Base-by-base conservation (phyloP, 768 basidiomycete species). In the Cubamyces lactineus region DNA sequence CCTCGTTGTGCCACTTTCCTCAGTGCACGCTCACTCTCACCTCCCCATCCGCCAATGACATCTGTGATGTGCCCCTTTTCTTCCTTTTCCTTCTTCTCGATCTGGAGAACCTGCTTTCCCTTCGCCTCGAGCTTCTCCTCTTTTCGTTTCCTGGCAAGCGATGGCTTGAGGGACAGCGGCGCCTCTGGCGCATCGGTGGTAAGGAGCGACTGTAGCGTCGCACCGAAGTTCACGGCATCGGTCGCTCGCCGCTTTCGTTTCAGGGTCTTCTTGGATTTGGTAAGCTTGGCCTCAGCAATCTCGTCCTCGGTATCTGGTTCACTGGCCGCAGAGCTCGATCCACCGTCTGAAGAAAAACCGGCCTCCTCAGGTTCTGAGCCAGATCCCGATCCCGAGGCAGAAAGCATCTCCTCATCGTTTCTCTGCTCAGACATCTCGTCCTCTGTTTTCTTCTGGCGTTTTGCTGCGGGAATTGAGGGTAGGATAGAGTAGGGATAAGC, bases 11-110 rank as follows among this genome's bases (percentile, higher is more conserved):
- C 96, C 74, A 84, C 92, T 80, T 89, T 98, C 73, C 83, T 85
- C 69, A 86, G 78, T 61, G 82, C 88, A 74, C 84, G 84, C 78
- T 88, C 93, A 74, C 84, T 85, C 74, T 91, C 90, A 13, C 83
- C 89, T 30, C 91, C 95, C 95, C 94, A 97, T 43, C 93, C 94
- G 59, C 87, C 92, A 71, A 91, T 92, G 16, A 86, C 84, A 72
- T 89, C 87, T 42, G 77, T 82, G 65, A 89, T 81, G 59, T 85
- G 77, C 13, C 84, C 84, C 64, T 79, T 85, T 65, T 91, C 89
- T 65, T 91, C 89, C 65, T 81, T 88, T 63, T 87, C 89, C 71
- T 86, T 90, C 73, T 80, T 85, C 69, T 91, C 91, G 24, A 84
- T 76, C 53, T 84, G 86, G 30, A 94, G 80, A 16, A 85, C 81